Evolutionary conservation across 495 filamentous ascomycete genomes (phyloP), one percentile per base, ranked within the genome.

Genomic region (Penicillium salamii): DNA sequence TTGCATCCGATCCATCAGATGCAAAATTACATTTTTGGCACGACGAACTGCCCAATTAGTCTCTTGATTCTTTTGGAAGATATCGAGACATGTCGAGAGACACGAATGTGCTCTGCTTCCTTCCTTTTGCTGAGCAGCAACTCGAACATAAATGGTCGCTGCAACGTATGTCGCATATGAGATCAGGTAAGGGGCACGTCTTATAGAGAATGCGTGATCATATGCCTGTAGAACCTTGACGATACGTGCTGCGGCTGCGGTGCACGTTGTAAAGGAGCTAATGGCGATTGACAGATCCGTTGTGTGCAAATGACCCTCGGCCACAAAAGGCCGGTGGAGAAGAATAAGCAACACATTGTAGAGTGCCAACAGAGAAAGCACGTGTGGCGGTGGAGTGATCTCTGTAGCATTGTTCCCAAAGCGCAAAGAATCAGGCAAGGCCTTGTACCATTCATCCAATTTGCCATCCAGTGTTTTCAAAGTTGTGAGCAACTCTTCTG

Each of bases 1-100:
- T 3, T 50, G 52, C 67, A 70, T 70, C 1, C 59, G 52, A 31
- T 60, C 58, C 65, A 66, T 66, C n/a, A 70, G 43, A 49, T 62
- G 55, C 1, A 59, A 12, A 17, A 70, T 68, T 1, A 70, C 60
- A 19, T 56, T 62, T 29, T 58, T 46, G 6, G 67, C 65, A 5
- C 67, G 43, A 9, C 58, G 61, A 2, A 63, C 62, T 31, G 67
- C 62, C 62, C 60, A 64, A 34, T 66, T 66, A 3, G 60, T 65
- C 33, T 57, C 58, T 32, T 64, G 54, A 15, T 68, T 66, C 42
- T 63, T 57, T 11, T 54, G 34, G 20, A 70, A 66, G 2, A 70
- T 54, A 6, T 55, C 47, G 5, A 67, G 24, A 41, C 66, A 70
- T 5, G 43, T 57, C 18, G 48, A 46, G 13, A 70, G 53, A 31